phyloP scores from a whole-genome alignment of 2,329 filamentous ascomycete genomes.

The Xylaria sp. region DNA sequence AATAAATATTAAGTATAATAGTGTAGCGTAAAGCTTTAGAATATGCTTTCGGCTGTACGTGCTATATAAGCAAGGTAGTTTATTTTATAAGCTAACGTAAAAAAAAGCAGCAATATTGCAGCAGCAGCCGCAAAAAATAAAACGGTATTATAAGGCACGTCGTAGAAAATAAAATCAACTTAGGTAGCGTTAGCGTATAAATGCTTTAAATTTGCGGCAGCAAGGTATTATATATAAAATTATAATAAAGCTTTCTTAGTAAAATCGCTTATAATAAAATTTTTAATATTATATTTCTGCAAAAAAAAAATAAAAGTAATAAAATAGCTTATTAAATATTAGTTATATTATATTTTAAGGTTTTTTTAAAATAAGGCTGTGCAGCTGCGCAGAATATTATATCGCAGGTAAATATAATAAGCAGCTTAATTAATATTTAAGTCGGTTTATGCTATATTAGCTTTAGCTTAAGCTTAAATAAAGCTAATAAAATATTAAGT shows the following conservation, averaged over 20 bases:
- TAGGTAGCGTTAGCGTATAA: background rate
- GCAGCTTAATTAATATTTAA: background rate
- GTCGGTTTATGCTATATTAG: background rate
- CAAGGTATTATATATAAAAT: background rate
- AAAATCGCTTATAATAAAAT: background rate
- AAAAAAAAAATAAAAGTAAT: background rate
- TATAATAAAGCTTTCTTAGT: background rate
- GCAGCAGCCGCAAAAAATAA: background rate
- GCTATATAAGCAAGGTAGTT: background rate
- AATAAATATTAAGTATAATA: background rate
- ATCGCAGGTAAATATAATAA: background rate
- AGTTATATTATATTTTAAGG: background rate
- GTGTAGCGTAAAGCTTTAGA: background rate
- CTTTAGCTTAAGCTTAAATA: background rate
- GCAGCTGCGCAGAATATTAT: background rate
- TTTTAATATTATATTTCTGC: background rate
- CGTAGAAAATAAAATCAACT: background rate
- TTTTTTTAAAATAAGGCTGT: background rate
- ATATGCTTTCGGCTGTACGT: background rate
- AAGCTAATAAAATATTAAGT: background rate
- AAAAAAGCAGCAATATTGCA: background rate
- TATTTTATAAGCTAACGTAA: background rate
- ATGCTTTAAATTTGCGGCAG: background rate
- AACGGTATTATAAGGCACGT: background rate
- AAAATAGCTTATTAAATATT: background rate